These are phyloP conservation scores for Apiospora sp. DNA, from an alignment of 2,329 filamentous ascomycete genomes.

Conservation along the genomic window DNA sequence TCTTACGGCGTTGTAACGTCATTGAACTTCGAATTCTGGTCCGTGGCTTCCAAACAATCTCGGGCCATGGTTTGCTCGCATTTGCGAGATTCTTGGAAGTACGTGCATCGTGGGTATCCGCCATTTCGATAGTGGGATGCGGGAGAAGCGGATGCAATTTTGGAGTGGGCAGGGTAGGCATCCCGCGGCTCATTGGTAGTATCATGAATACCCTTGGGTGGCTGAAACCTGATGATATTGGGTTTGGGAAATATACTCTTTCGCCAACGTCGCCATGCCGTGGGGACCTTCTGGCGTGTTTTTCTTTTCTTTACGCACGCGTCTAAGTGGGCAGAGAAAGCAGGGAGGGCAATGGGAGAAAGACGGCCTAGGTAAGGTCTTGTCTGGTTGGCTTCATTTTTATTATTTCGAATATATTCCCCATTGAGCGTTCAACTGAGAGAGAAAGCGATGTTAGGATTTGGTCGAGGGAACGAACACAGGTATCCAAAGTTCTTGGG, in stretches of 20 bases:
- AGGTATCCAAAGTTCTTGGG: neutral
- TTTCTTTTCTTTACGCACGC: neutral
- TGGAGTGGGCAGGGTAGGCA: neutral
- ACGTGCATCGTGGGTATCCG: neutral
- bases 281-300: neutral
- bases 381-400: neutral
- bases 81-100: neutral
- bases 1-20: neutral
- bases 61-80: neutral
- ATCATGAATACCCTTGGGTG: neutral
- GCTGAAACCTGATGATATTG: neutral
- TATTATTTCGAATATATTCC: conserved; percentile 24
- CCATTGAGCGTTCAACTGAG: conserved; percentile 22
- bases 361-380: neutral
- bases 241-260: neutral
- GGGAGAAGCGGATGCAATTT: neutral
- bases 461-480: neutral
- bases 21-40: too few species aligned
- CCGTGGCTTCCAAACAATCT: neutral
- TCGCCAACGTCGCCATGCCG: neutral
- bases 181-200: neutral
- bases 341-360: neutral
- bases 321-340: neutral
- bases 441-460: conserved; percentile 21
- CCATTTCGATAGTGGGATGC: neutral